A percentile compares a stretch with the other conserved stretches of the same genome.
These are phyloP conservation scores for Mycotypha africana DNA, from an alignment of 371 early-diverging fungal species.

Conservation along the genomic window DNA sequence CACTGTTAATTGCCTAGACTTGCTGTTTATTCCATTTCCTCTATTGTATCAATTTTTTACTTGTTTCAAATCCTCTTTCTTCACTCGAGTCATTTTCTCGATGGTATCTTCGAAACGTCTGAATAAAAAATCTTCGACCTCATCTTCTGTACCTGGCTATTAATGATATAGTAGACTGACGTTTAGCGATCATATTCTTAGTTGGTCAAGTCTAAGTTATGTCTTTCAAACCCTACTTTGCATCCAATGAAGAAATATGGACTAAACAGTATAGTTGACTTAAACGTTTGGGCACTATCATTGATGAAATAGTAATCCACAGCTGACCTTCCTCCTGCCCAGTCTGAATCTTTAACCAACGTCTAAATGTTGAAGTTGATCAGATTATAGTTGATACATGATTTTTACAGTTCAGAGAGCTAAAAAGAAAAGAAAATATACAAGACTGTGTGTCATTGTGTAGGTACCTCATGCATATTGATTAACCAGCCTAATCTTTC, in stretches of 20 bases:
- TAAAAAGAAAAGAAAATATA: too few relatives aligned
- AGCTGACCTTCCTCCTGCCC: constrained; percentile 69
- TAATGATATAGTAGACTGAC: too few relatives aligned
- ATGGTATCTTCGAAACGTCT: constrained; percentile 67
- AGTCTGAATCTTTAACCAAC: constrained; percentile 54
- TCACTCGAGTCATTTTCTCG: constrained; percentile 55
- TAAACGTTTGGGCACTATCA: constrained; percentile 88
- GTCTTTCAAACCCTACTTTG: constrained; percentile 44
- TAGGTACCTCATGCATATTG: constrained; percentile 88
- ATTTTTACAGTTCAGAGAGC: too few relatives aligned
- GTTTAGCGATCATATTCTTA: too few relatives aligned
- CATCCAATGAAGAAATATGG: constrained; percentile 91
- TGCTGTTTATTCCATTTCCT: background rate
- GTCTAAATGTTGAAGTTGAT: constrained; percentile 44
- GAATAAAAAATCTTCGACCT: constrained; percentile 85
- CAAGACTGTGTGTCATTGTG: too few relatives aligned
- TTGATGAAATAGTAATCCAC: constrained; percentile 92
- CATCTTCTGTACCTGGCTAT: constrained; percentile 68
- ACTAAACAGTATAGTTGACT: constrained; percentile 73
- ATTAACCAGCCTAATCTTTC: constrained; percentile 89
- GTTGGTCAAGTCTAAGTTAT: too few relatives aligned
- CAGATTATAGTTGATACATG: too few relatives aligned
- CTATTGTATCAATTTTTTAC: constrained; percentile 34
- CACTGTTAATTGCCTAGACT: too few relatives aligned
- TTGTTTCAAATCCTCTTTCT: constrained; percentile 86